A percentile compares a stretch with the other conserved stretches of the same genome.
These are phyloP conservation scores for Acrodontium crateriforme DNA, from an alignment of 2,329 filamentous ascomycete species.

Conservation along the genomic window DNA sequence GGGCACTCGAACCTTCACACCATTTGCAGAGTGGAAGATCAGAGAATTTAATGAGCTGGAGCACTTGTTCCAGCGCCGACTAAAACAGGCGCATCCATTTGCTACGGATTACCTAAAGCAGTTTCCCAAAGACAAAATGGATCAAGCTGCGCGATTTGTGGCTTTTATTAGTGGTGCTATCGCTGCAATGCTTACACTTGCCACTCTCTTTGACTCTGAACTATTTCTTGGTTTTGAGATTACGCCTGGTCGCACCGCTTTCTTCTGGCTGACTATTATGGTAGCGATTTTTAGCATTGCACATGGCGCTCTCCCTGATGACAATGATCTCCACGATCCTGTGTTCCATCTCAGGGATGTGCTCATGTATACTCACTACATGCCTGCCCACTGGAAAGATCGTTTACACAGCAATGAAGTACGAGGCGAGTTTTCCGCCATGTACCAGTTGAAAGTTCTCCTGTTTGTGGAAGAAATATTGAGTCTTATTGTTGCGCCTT, in stretches of 20 bases:
- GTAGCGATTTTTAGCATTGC: constrained; percentile 72
- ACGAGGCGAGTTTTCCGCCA: constrained; percentile 71
- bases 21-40: constrained; percentile 94
- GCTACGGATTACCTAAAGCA: constrained; percentile 87
- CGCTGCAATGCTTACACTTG: constrained; percentile 69
- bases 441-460: constrained; percentile 84
- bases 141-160: constrained; percentile 70
- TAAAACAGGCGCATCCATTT: constrained; percentile 91
- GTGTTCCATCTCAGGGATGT: constrained; percentile 80
- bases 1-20: constrained; percentile 80
- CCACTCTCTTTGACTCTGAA: constrained; percentile 79
- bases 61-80: constrained; percentile 76
- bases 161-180: constrained; percentile 80
- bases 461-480: constrained; percentile 89
- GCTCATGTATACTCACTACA: constrained; percentile 84
- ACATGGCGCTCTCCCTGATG: constrained; percentile 67
- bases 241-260: constrained; percentile 69
- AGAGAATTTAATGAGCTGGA: constrained; percentile 94
- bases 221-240: constrained; percentile 86
- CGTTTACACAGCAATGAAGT: constrained; percentile 90
- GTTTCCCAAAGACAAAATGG: constrained; percentile 88
- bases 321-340: constrained; percentile 80
- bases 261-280: constrained; percentile 81
- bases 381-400: constrained; percentile 76
- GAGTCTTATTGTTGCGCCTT: constrained; percentile 82